Percentiles rank a stretch among this genome's conserved stretches.
phyloP scores from a whole-genome alignment of 345 rosid species.

The Citrus mangshanensis region DNA sequence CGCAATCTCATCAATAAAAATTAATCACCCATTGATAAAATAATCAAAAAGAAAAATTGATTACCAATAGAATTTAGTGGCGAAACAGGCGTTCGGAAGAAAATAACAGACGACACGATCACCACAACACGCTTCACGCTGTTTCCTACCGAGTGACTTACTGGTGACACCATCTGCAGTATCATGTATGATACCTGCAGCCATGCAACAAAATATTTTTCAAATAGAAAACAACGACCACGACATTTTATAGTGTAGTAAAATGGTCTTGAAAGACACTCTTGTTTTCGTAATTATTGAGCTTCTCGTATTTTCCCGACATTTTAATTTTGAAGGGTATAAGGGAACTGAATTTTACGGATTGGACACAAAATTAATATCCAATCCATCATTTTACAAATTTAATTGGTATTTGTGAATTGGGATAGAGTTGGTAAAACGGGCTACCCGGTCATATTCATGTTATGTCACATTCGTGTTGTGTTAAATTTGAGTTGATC shows the following conservation, averaged over 20 bases:
- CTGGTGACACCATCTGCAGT: constrained; percentile 73
- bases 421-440: rapidly evolving
- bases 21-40: neutral
- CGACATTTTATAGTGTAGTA: no score
- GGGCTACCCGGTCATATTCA: rapidly evolving
- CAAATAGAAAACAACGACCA: no score
- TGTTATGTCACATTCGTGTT: no score
- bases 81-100: constrained; percentile 67
- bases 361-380: rapidly evolving
- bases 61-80: constrained; percentile 65
- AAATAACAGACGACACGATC: constrained; percentile 60
- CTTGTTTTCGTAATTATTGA: no score
- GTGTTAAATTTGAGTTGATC: no score
- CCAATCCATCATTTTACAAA: no score
- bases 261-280: no score
- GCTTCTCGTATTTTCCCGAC: no score
- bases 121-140: constrained; percentile 82
- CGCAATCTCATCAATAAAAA: neutral
- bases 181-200: constrained; percentile 77
- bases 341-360: no score
- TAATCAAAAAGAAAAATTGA: neutral
- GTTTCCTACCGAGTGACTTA: constrained; percentile 86
- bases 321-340: no score
- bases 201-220: no score
- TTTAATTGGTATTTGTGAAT: no score